Base-by-base conservation (phyloP, 2,329 filamentous ascomycete species). In the Claviceps quebecensis region DNA sequence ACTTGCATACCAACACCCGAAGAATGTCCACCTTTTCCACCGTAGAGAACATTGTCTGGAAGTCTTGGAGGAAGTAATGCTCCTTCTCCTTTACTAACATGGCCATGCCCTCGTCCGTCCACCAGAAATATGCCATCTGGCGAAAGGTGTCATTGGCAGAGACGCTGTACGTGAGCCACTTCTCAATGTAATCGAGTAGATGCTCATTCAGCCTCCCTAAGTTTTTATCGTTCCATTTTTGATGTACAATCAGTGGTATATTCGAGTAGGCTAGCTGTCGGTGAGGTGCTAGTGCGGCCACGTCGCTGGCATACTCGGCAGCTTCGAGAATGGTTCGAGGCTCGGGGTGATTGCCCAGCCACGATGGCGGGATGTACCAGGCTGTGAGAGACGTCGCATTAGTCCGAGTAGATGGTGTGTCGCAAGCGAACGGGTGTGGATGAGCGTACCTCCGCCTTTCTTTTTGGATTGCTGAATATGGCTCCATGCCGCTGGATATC, bases 101-200 rank as follows among this genome's bases (percentile, higher is more conserved):
- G 37, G 45, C 34, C 17, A 60, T 57, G 2, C 59, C 59, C 0
- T 54, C 48, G 34, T 60, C 56, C 9, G 54, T 51, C 59, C 59
- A 60, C 49, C 59, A 57, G 37, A 60, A 58, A 37, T 60, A 60
- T 14, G 59, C 57, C 58, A 60, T 60, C 36, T 55, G 47, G 8
- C 50, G 44, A 34, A 29, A 50, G 6, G 38, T 48, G 9, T 54
- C 47, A 22, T 45, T 43, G 17, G 52, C 34, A 23, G 52, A 39
- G 1, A 55, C 37, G 22, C 56, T 45, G 45, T 55, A 54, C 13
- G 38, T 47, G 22, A 60, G 56, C 58, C 59, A 60, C 45, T 52
- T 52, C 51, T 60, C 58, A 22, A 60, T 50, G 45, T 56, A 60
- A 11, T 50, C 49, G 4, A 60, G 48, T 5, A 60, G 39, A 8